Evolutionary conservation across 2,329 filamentous ascomycete species (phyloP).

Genomic region (Exophiala bonariae): DNA sequence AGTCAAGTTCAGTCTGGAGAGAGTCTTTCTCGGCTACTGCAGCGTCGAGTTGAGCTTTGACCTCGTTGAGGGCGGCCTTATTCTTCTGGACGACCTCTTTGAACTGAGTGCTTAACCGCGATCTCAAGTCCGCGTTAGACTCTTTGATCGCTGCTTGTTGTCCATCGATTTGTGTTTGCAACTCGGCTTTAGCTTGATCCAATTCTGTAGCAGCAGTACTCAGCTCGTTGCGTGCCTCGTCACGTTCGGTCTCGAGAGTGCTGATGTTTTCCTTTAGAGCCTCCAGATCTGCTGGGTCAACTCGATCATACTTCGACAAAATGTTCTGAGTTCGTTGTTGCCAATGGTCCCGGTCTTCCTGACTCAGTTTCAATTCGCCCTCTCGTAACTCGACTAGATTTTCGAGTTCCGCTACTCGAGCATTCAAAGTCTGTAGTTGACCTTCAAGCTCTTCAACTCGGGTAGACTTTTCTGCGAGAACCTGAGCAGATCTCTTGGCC

Average conservation of each 20-base stretch:
- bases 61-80: conserved; percentile 59
- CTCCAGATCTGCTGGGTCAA: conserved; percentile 90
- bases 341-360: conserved; percentile 91
- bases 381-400: conserved; percentile 78
- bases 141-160: conserved; percentile 50
- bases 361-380: conserved; percentile 83
- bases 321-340: conserved; percentile 96
- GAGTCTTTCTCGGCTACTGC: conserved; percentile 63
- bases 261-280: conserved; percentile 78
- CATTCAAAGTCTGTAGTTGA: conserved; percentile 79
- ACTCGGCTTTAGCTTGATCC: conserved; percentile 33
- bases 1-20: conserved; percentile 67
- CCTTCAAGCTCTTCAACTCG: conserved; percentile 73
- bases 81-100: conserved; percentile 64
- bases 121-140: conserved; percentile 51
- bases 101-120: conserved; percentile 49
- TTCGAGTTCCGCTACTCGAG: conserved; percentile 77
- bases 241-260: conserved; percentile 64
- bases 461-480: conserved; percentile 71
- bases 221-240: conserved; percentile 60
- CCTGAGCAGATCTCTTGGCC: conserved; percentile 72
- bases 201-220: conserved; percentile 52
- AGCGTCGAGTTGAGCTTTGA: conserved; percentile 49
- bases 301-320: conserved; percentile 90
- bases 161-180: conserved; percentile 52